Evolutionary conservation across 2,329 filamentous ascomycete genomes (phyloP).

Genomic region (Epichloe gansuensis): DNA sequence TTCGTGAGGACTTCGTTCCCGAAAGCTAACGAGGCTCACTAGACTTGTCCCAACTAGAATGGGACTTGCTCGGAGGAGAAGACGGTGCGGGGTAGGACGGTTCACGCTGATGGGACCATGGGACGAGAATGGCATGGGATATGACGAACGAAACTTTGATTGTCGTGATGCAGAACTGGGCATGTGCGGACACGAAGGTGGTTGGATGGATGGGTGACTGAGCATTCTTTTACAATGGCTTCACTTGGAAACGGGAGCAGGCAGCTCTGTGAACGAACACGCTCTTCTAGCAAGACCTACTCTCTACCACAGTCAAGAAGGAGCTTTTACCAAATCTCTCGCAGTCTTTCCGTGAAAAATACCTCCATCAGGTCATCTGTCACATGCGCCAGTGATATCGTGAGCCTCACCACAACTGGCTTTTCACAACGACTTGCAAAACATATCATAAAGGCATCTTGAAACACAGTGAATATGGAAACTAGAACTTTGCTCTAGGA

Average conservation of each 20-base stretch:
- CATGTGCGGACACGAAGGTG: too few relatives aligned
- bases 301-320: too few relatives aligned
- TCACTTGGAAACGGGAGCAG: too few relatives aligned
- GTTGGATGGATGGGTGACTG: too few relatives aligned
- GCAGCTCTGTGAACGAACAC: too few relatives aligned
- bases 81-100: too few relatives aligned
- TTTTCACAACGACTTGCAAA: not conserved
- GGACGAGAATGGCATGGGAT: not conserved
- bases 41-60: constrained; percentile 22
- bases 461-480: not conserved
- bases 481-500: constrained; percentile 4
- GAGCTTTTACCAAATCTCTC: too few relatives aligned
- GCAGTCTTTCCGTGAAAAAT: too few relatives aligned
- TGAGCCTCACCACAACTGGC: not conserved
- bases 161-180: not conserved
- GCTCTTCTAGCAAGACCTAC: too few relatives aligned
- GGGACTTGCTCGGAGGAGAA: too few relatives aligned
- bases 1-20: not conserved
- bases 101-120: not conserved
- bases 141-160: not conserved
- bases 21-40: not conserved
- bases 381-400: too few relatives aligned
- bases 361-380: too few relatives aligned
- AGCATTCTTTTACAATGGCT: accelerated
- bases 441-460: not conserved